These are phyloP conservation scores for Umbelopsis sp. DNA, from an alignment of 192 early-diverging fungal genomes.

Conservation along the genomic window DNA sequence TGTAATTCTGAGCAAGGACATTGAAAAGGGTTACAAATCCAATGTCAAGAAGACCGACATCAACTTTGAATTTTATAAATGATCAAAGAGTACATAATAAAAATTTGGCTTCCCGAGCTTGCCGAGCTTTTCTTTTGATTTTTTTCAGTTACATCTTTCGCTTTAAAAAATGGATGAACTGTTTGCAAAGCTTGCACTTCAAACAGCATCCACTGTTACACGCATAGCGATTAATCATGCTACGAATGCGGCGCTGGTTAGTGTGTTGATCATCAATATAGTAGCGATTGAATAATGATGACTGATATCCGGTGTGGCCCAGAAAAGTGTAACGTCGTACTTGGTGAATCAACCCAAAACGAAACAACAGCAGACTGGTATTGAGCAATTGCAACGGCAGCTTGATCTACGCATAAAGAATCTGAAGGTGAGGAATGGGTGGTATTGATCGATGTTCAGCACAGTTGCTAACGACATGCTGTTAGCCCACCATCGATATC, in stretches of 20 bases:
- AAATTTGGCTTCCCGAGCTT: slow-evolving; percentile 5
- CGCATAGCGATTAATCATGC: slow-evolving; percentile 40
- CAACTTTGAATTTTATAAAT: slow-evolving; percentile 96
- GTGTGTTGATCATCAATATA: slow-evolving; percentile 1
- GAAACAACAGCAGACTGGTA: slow-evolving; percentile 20
- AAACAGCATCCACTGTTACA: slow-evolving; percentile 36
- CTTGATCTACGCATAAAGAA: slow-evolving; percentile 41
- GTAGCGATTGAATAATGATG: neutral
- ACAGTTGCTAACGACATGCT: neutral
- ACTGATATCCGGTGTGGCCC: neutral
- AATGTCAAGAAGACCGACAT: slow-evolving; percentile 96
- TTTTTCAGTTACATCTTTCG: too few species aligned
- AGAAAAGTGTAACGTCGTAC: slow-evolving; percentile 38
- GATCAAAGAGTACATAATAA: slow-evolving; percentile 28
- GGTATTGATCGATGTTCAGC: too few species aligned
- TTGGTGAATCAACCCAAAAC: slow-evolving; percentile 26
- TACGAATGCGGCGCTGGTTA: slow-evolving; percentile 41
- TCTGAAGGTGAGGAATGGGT: slow-evolving; percentile 32
- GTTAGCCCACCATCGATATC: slow-evolving; percentile 70
- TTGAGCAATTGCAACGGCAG: slow-evolving; percentile 33
- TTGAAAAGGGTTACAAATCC: slow-evolving; percentile 95
- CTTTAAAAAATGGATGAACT: slow-evolving; percentile 38
- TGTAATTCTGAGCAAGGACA: slow-evolving; percentile 90
- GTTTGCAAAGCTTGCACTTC: slow-evolving; percentile 40
- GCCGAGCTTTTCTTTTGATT: too few species aligned